Evolutionary conservation across 2,329 filamentous ascomycete genomes (phyloP).

Genomic region (Thielaviopsis musarum): DNA sequence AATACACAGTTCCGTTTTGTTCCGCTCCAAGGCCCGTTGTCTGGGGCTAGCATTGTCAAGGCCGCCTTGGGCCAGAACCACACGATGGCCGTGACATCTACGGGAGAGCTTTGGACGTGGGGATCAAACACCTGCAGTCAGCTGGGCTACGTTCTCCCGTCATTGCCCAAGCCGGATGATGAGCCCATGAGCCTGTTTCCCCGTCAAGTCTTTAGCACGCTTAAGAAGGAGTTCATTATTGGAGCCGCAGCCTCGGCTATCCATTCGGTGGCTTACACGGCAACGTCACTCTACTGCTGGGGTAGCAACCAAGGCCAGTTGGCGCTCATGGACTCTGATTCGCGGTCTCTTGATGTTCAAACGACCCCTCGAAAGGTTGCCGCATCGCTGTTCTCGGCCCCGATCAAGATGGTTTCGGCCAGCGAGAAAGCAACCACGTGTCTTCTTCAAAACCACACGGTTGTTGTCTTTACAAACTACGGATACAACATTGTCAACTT

Average conservation of each 20-base stretch:
- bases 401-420: slow-evolving; percentile 64
- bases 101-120: slow-evolving; percentile 90
- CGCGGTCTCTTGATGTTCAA: slow-evolving; percentile 76
- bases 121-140: slow-evolving; percentile 76
- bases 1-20: slow-evolving; percentile 75
- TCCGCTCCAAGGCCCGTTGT: slow-evolving; percentile 61
- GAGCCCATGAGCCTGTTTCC: slow-evolving; percentile 69
- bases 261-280: slow-evolving; percentile 80
- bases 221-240: slow-evolving; percentile 70
- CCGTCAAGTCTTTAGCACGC: slow-evolving; percentile 74
- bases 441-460: slow-evolving; percentile 69
- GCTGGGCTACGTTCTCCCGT: slow-evolving; percentile 65
- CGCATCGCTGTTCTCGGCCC: slow-evolving; percentile 59
- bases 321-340: slow-evolving; percentile 87
- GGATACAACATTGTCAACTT: slow-evolving; percentile 87
- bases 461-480: slow-evolving; percentile 90
- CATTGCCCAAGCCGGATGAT: slow-evolving; percentile 52
- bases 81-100: slow-evolving; percentile 65
- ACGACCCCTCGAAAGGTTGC: slow-evolving; percentile 70
- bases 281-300: slow-evolving; percentile 73
- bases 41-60: slow-evolving; percentile 56
- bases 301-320: slow-evolving; percentile 91
- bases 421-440: slow-evolving; percentile 82
- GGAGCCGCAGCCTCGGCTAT: slow-evolving; percentile 79
- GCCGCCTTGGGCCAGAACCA: slow-evolving; percentile 85